Evolutionary conservation across 1,284 basidiomycete genomes (phyloP).

Genomic region (Irpex rosettiformis): DNA sequence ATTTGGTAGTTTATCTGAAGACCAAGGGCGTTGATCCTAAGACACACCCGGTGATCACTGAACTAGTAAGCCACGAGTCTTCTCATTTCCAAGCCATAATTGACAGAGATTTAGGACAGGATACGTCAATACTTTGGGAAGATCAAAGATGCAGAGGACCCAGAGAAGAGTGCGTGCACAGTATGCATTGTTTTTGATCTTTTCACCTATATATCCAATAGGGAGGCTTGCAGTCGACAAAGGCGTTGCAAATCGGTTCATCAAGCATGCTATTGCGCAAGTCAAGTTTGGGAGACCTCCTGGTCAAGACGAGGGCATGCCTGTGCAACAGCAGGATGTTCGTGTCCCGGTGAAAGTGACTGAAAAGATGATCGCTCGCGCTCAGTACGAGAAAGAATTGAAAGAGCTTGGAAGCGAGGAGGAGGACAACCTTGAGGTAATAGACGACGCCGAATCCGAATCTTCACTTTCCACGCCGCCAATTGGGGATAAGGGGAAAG

Average conservation of each 20-base stretch:
- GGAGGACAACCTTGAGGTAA: slow-evolving; percentile 39
- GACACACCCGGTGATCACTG: slow-evolving; percentile 68
- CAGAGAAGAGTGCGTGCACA: slow-evolving; percentile 48
- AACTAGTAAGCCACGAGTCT: slow-evolving; percentile 39
- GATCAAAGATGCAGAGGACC: slow-evolving; percentile 69
- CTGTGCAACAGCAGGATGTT: slow-evolving; percentile 18
- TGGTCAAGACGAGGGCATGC: slow-evolving; percentile 22
- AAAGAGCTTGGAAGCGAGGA: slow-evolving; percentile 42
- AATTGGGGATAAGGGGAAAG: slow-evolving; percentile 32
- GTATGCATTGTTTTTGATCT: background rate
- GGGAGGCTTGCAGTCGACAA: slow-evolving; percentile 62
- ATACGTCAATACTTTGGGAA: slow-evolving; percentile 78
- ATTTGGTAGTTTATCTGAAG: slow-evolving; percentile 67
- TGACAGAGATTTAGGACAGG: slow-evolving; percentile 49
- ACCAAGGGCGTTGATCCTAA: slow-evolving; percentile 73
- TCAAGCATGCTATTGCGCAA: slow-evolving; percentile 77
- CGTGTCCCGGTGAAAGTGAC: slow-evolving; percentile 55
- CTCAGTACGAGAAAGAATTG: slow-evolving; percentile 55
- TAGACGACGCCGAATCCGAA: slow-evolving; percentile 39
- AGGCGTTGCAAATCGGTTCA: slow-evolving; percentile 74
- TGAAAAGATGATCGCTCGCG: slow-evolving; percentile 64
- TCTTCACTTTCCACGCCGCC: slow-evolving; percentile 18
- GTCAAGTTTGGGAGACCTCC: slow-evolving; percentile 23
- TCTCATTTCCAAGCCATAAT: background rate
- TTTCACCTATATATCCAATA: slow-evolving; percentile 21